Evolutionary conservation across 306 rosid species (phyloP), one percentile per base, ranked within the genome.

Genomic region (Casuarina cunninghamiana): DNA sequence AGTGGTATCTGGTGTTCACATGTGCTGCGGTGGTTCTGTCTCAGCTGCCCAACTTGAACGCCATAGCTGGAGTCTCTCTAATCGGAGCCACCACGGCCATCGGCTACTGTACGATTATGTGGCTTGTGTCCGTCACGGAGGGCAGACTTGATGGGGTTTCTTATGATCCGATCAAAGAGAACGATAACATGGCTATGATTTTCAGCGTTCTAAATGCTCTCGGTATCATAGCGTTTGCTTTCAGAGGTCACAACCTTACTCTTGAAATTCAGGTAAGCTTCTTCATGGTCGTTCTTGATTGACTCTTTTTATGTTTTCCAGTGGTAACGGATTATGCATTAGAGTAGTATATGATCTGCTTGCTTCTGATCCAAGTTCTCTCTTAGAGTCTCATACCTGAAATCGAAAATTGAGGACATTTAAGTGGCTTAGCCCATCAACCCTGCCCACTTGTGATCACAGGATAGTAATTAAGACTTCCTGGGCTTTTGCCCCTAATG

Each of bases 181-280:
- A 21, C 0, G 8, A 78, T 2, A 16, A 26, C 32, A 26, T 26
- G 32, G 32, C 32, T 26, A 26, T 26, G 32, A 26, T 69, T 3
- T 88, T 88, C 68, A 69, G 66, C 10, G 88, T 82, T 10, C 69
- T 86, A 42, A 86, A 86, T 58, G 87, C 89, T 5, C 82, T 88
- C 69, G 91, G 91, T 8, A 79, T 88, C 70, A 63, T 88, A 19
- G 89, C 88, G 78, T 86, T 88, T 72, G 88, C 91, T 45, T 88
- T 86, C 62, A 83, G 91, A 75, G 91, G 91, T 55, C 89, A 88
- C 75, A 88, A 88, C 78, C 88, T 88, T 6, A 68, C 82, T 38
- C 91, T 88, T 38, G 91, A 88, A 70, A 86, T 88, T 44, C 91
- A 88, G 89, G 91, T 87, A 38, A 26, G 32, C 32, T 26, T 26